Evolutionary conservation across 805 yeast species (phyloP), one percentile per base, ranked within the genome.

Genomic region (Limtongozyma cylindracea): DNA sequence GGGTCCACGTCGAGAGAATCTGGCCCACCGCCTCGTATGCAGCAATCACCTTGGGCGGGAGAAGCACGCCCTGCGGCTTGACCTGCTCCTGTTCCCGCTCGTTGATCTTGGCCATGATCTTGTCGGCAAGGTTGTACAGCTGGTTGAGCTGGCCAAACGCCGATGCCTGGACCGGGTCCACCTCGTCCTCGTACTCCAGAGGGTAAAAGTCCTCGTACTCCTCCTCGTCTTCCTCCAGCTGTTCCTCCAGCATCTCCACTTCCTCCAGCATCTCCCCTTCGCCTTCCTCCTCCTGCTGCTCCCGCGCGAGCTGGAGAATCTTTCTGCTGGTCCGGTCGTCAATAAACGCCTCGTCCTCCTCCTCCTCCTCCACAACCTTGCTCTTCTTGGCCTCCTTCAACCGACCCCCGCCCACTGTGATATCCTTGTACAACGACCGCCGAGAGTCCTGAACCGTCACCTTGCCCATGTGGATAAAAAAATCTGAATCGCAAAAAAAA

Each of bases 11-110:
- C 11, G 78, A 59, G 27, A 88, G 53, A 23, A 84, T 68, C 32
- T 67, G 68, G 6, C 96, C 96, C 20, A 88, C 84, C 38, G 77
- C 77, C 21, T 77, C 70, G 42, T 84, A 88, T 1, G 94, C 96
- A 30, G 74, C 80, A 35, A 88, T 80, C 25, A 88, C 96, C 42
- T 88, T 82, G 26, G 94, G 94, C 5, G 99, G 98, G 27, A 88
- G 56, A 33, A 73, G 56, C 4, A 84, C 20, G 10, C 13, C 94
- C 15, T 13, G 15, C 6, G 15, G 15, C 15, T 13, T 6, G 6
- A 5, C 6, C 6, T 5, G 15, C 15, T 13, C 6, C 15, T 13
- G 15, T 37, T 72, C 78, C 31, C 72, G 68, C 43, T 74, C 88
- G 33, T 68, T 66, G 25, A 84, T 65, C 29, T 80, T 73, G 16